Evolutionary conservation across 768 basidiomycete genomes (phyloP), one percentile per base, ranked within the genome.

Genomic region (Rhodotorula diobovata): DNA sequence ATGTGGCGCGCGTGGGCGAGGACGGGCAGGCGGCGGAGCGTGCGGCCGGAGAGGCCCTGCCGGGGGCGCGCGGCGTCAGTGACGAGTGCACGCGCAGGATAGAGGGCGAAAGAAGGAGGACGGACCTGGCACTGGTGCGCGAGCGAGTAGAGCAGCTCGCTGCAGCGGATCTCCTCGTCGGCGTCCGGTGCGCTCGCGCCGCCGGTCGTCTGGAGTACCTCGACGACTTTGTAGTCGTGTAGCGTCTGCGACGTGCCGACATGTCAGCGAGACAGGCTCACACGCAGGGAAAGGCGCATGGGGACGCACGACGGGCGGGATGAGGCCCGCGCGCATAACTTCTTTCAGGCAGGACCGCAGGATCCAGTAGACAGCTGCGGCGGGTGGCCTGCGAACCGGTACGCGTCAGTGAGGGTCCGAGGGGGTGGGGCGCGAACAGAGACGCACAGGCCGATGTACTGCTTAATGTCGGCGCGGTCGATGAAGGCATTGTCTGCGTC

Each of bases 381-480:
- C 86, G 11, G 93, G 88, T 2, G 96, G 96, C 0, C 73, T 74
- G 67, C 0, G 28, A 1, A 41, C 11, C 23, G 28, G 6, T 10
- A 4, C 21, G 61, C 25, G 25, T 14, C 8, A 21, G 12, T 8
- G 10, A 35, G 45, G 7, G 9, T 20, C 25, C 11, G 0, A 12
- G 23, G 10, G 14, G 30, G n/a, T 23, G 43, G 18, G 48, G 1
- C 1, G n/a, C n/a, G 34, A 32, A 48, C 43, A 11, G 0, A 37
- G 30, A 61, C 73, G 53, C 16, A 74, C 73, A 71, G 51, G 18
- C 73, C 72, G 21, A 76, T 69, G 77, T 92, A 96, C 83, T 95
- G 94, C 30, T 96, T 87, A 60, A 98, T 93, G 77, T 99, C 96
- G 16, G 95, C 96, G 51, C 96, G 89, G 78, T 98, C 96, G 59